These are phyloP conservation scores for Rhizophora mangle DNA, from an alignment of 345 rosid species.

Conservation along the genomic window DNA sequence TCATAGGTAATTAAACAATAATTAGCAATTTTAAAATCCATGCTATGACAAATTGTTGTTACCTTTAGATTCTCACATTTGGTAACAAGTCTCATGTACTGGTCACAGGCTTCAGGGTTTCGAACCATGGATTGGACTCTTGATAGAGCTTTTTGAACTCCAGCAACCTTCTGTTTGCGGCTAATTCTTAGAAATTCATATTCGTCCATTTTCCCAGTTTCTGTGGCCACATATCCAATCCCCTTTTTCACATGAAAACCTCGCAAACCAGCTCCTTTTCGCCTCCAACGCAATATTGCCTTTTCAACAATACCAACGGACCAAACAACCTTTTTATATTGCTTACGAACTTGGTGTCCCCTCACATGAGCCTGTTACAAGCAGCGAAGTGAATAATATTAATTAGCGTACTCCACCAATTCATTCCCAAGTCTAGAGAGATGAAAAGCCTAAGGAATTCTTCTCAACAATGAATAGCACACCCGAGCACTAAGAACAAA, in stretches of 20 bases:
- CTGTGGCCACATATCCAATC: slow-evolving; percentile 10
- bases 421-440: too few species aligned
- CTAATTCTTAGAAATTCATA: slow-evolving; percentile 51
- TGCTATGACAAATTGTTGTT: neutral
- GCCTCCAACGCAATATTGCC: slow-evolving; percentile 63
- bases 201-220: slow-evolving; percentile 36
- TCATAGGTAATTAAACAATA: neutral
- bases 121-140: slow-evolving; percentile 63
- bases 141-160: slow-evolving; percentile 57
- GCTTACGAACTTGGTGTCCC: slow-evolving; percentile 60
- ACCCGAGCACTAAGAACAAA: too few species aligned
- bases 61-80: slow-evolving; percentile 38
- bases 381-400: slow-evolving; percentile 1
- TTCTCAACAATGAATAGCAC: too few species aligned
- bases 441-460: too few species aligned
- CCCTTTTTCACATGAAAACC: slow-evolving; percentile 39
- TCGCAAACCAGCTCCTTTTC: slow-evolving; percentile 58
- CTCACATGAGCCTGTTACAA: slow-evolving; percentile 62
- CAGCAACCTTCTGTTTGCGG: slow-evolving; percentile 50
- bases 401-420: too few species aligned
- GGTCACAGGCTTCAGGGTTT: slow-evolving; percentile 53
- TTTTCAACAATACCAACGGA: slow-evolving; percentile 62
- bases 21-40: too few species aligned
- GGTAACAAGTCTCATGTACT: slow-evolving; percentile 56
- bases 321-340: slow-evolving; percentile 59